Evolutionary conservation across 2,329 filamentous ascomycete species (phyloP).

Genomic region (Monosporascus sp.): DNA sequence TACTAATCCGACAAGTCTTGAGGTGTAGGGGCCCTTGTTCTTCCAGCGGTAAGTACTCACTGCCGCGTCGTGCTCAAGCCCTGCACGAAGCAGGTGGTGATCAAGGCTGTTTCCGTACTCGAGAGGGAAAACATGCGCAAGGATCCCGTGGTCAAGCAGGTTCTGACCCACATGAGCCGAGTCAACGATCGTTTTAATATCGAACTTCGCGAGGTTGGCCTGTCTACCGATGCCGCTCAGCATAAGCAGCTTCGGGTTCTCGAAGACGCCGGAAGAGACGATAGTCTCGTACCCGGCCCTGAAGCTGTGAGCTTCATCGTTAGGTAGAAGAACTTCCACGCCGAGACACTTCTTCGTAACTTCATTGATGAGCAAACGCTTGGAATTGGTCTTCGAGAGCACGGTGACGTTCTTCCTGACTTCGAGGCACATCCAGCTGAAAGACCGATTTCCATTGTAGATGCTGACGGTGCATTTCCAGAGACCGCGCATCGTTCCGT

Average conservation of each 20-base stretch:
- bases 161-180: slow-evolving; percentile 60
- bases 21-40: slow-evolving; percentile 33
- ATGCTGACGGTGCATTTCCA: slow-evolving; percentile 49
- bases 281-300: slow-evolving; percentile 44
- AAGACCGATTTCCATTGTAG: slow-evolving; percentile 50
- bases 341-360: slow-evolving; percentile 33
- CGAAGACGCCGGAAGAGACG: slow-evolving; percentile 49
- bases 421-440: slow-evolving; percentile 44
- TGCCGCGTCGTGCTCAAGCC: slow-evolving; percentile 27
- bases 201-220: slow-evolving; percentile 43
- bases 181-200: slow-evolving; percentile 49
- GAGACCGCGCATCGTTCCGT: slow-evolving; percentile 49
- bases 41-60: slow-evolving; percentile 30
- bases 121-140: slow-evolving; percentile 42
- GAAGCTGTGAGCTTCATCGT: slow-evolving; percentile 37
- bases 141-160: slow-evolving; percentile 56
- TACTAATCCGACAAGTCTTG: slow-evolving; percentile 43
- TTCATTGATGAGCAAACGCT: slow-evolving; percentile 47
- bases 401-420: slow-evolving; percentile 52
- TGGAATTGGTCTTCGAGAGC: slow-evolving; percentile 40
- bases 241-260: slow-evolving; percentile 60
- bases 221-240: slow-evolving; percentile 57
- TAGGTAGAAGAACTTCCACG: slow-evolving; percentile 38
- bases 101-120: slow-evolving; percentile 36
- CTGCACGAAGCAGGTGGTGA: slow-evolving; percentile 33